These are phyloP conservation scores for Sugiyamaella lignohabitans DNA, from an alignment of 805 yeast genomes.

Conservation along the genomic window DNA sequence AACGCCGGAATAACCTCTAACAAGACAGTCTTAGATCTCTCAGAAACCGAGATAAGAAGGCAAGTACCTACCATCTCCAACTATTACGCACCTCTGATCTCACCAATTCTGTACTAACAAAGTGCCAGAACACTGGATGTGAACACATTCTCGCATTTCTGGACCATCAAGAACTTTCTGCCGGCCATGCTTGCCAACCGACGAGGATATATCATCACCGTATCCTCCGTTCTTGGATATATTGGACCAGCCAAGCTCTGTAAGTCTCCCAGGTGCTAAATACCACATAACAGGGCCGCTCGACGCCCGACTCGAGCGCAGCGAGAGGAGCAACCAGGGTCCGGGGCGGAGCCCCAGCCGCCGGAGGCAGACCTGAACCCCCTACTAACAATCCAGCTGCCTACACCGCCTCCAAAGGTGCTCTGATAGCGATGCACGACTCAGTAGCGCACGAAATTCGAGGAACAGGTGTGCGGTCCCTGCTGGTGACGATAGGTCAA, in stretches of 20 bases:
- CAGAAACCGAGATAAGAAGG: constrained; percentile 52
- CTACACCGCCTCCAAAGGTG: constrained; percentile 89
- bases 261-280: constrained; percentile 1
- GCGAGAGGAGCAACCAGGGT: too few species aligned
- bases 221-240: constrained; percentile 80
- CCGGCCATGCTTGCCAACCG: constrained; percentile 58
- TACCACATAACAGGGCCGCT: too few species aligned
- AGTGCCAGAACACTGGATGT: constrained; percentile 44
- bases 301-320: too few species aligned
- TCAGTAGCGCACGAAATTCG: constrained; percentile 59
- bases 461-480: constrained; percentile 48
- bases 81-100: neutral
- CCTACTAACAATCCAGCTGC: constrained; percentile 32
- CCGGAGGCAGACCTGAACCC: too few species aligned
- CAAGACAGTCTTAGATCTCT: constrained; percentile 47
- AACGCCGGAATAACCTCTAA: constrained; percentile 76
- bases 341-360: too few species aligned
- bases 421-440: constrained; percentile 76
- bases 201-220: constrained; percentile 72
- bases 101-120: neutral
- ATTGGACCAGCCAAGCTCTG: constrained; percentile 73
- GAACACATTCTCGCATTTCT: constrained; percentile 65
- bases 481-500: constrained; percentile 85
- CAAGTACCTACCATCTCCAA: too few species aligned
- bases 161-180: constrained; percentile 60